Evolutionary conservation across 192 early-diverging fungal genomes (phyloP).

Genomic region (Kickxella alabastrina): DNA sequence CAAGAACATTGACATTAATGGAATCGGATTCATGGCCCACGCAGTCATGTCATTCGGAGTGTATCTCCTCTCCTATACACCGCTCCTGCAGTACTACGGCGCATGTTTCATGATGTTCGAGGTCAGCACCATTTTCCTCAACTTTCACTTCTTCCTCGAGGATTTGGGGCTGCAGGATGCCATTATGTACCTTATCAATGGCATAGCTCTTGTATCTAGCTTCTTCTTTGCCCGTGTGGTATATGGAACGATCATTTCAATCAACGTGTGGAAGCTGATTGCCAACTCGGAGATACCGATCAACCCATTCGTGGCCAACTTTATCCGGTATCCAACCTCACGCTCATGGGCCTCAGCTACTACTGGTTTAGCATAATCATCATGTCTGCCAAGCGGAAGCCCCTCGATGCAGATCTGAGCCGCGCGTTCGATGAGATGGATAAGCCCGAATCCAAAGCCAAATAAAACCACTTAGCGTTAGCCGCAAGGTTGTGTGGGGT

Average conservation of each 20-base stretch:
- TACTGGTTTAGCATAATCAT: constrained; percentile 50
- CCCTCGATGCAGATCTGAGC: constrained; percentile 42
- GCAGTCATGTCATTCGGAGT: constrained; percentile 73
- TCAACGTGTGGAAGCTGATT: constrained; percentile 46
- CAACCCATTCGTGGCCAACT: constrained; percentile 11
- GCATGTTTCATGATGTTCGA: constrained; percentile 89
- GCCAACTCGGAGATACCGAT: constrained; percentile 32
- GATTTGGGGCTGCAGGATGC: constrained; percentile 74
- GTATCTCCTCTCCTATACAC: constrained; percentile 63
- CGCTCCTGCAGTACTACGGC: constrained; percentile 85
- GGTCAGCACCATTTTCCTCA: constrained; percentile 82
- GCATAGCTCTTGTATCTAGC: constrained; percentile 65
- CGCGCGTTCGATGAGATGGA: constrained; percentile 40
- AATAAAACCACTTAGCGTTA: not conserved
- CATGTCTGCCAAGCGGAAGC: constrained; percentile 39
- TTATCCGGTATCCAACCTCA: constrained; percentile 26
- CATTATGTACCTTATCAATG: constrained; percentile 77
- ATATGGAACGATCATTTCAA: constrained; percentile 72
- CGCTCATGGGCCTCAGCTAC: constrained; percentile 38
- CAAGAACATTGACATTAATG: constrained; percentile 64
- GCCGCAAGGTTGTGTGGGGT: no score
- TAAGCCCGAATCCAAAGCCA: constrained; percentile 8
- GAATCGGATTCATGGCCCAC: constrained; percentile 77
- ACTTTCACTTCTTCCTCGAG: constrained; percentile 79
- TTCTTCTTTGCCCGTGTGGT: constrained; percentile 79